Evolutionary conservation across 1,284 basidiomycete species (phyloP).

Genomic region (Wolfiporia cocos): DNA sequence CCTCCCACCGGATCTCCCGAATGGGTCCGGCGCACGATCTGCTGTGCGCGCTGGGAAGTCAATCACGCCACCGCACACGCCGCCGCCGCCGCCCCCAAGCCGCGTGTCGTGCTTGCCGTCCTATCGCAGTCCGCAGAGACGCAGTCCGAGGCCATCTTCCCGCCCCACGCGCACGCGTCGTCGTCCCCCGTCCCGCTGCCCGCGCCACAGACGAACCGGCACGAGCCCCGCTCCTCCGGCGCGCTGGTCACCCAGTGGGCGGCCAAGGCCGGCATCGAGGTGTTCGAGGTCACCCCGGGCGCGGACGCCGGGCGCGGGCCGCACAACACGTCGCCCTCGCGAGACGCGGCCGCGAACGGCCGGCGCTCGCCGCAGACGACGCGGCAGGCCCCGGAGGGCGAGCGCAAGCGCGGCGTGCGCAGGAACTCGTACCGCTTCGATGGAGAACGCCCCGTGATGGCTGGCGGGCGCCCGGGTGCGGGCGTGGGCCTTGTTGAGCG

Average conservation of each 20-base stretch:
- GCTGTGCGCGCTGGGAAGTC: conserved; percentile 70
- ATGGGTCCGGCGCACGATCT: conserved; percentile 77
- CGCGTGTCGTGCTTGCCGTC: conserved; percentile 57
- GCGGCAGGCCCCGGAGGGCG: conserved; percentile 29
- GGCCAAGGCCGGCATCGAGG: conserved; percentile 46
- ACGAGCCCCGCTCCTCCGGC: conserved; percentile 60
- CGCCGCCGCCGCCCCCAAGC: conserved; percentile 15
- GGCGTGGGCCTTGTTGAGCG: conserved; percentile 53
- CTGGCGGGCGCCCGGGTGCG: conserved; percentile 13
- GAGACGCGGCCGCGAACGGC: conserved; percentile 13
- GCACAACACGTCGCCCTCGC: conserved; percentile 1
- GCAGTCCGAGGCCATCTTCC: conserved; percentile 26
- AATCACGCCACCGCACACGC: conserved; percentile 29
- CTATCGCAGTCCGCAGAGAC: conserved; percentile 30
- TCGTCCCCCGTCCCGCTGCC: conserved; percentile 60
- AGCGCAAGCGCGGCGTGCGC: conserved; percentile 25
- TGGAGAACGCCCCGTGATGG: conserved; percentile 9
- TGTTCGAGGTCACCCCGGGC: conserved; percentile 46
- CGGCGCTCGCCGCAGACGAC: conserved; percentile 21
- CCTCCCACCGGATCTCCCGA: conserved; percentile 50
- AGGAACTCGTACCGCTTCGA: conserved; percentile 19
- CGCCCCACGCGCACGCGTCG: conserved; percentile 24
- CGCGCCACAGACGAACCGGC: conserved; percentile 51
- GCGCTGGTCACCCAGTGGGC: conserved; percentile 63
- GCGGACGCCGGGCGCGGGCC: conserved; percentile 6